Percentiles rank a stretch among this genome's conserved stretches.
Evolutionary conservation across 2,329 filamentous ascomycete genomes (phyloP).

Genomic region (Zasmidium angulare): DNA sequence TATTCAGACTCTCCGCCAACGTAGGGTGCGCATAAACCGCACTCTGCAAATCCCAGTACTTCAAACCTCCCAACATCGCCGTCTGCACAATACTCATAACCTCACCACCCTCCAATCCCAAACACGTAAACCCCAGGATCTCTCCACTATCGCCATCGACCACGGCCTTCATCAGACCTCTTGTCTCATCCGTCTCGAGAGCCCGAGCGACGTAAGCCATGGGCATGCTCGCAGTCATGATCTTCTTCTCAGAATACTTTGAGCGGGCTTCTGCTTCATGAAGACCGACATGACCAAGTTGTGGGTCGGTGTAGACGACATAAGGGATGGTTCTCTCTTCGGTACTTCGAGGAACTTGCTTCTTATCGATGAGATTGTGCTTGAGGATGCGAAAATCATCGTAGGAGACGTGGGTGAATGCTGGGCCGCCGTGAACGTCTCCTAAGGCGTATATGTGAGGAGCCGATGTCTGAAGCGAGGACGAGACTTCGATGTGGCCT

Average conservation of each 20-base stretch:
- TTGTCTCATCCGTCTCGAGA: neutral
- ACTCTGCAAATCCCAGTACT: neutral
- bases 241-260: neutral
- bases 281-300: neutral
- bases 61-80: neutral
- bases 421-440: neutral
- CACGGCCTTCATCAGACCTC: neutral
- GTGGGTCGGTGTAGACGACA: neutral
- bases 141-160: neutral
- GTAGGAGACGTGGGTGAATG: neutral
- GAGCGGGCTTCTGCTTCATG: neutral
- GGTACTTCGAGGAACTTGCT: neutral
- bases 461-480: neutral
- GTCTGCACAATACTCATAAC: neutral
- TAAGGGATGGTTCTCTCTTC: neutral
- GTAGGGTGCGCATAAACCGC: neutral
- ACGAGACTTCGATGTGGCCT: neutral
- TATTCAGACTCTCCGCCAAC: neutral
- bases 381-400: neutral
- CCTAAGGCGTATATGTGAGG: neutral
- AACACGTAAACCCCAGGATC: neutral
- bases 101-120: neutral
- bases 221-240: neutral
- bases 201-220: neutral
- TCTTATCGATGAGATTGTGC: neutral